Evolutionary conservation across 306 rosid species (phyloP).

Genomic region (Spatholobus suberectus): DNA sequence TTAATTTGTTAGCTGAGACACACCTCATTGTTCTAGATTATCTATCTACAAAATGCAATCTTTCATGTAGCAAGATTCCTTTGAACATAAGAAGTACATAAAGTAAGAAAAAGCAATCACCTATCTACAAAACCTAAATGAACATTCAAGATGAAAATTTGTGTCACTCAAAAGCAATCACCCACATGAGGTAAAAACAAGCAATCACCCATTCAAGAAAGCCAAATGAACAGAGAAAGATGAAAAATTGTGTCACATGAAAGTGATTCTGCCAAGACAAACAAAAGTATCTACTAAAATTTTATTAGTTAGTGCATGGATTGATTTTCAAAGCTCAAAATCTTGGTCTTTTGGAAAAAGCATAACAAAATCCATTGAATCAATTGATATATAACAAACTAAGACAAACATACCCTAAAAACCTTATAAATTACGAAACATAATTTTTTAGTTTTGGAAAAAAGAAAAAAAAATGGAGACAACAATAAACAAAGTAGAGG

Average conservation of each 20-base stretch:
- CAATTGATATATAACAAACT: neutral
- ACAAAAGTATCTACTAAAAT: neutral
- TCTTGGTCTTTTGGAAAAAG: neutral
- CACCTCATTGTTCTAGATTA: neutral
- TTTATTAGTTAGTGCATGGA: neutral
- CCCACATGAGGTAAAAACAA: neutral
- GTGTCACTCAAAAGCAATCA: neutral
- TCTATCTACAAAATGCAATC: neutral
- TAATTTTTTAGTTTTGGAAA: neutral
- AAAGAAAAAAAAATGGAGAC: neutral
- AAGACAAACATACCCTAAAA: constrained; percentile 19
- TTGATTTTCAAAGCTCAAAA: neutral
- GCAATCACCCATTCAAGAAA: constrained; percentile 13
- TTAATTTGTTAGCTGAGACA: neutral
- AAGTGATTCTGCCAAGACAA: constrained; percentile 16
- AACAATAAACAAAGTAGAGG: neutral
- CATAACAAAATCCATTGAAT: constrained; percentile 27
- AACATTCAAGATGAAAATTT: neutral
- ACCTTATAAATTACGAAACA: neutral
- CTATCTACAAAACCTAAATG: neutral
- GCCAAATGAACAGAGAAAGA: constrained; percentile 2
- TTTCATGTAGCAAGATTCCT: constrained; percentile 1
- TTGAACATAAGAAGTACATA: neutral
- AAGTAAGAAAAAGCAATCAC: neutral
- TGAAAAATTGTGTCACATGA: neutral